These are phyloP conservation scores for Mediolabrus comicus DNA, from an alignment of 108 stramenopile genomes.

Conservation along the genomic window DNA sequence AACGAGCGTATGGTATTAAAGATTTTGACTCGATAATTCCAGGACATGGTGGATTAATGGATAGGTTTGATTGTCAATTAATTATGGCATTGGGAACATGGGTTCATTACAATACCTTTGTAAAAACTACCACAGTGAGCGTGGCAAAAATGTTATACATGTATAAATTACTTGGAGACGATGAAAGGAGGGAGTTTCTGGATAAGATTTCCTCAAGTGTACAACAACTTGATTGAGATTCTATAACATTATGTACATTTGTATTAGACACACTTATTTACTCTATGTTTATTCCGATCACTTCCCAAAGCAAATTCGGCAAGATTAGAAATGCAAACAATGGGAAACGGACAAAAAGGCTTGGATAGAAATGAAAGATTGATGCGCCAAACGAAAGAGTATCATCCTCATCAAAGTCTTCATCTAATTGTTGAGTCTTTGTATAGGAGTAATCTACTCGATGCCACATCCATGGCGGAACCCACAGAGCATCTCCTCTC, in stretches of 20 bases:
- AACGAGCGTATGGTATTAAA: conserved; percentile 91
- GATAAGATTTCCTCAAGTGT: conserved; percentile 41
- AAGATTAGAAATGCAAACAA: conserved; percentile 72
- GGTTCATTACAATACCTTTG: conserved; percentile 96
- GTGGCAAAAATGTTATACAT: conserved; percentile 83
- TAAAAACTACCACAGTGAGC: conserved; percentile 79
- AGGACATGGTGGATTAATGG: conserved; percentile 90
- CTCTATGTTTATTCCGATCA: conserved; percentile 62
- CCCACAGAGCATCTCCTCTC: conserved; percentile 76
- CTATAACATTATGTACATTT: no score
- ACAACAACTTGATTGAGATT: no score
- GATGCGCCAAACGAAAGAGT: conserved; percentile 71
- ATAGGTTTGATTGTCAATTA: conserved; percentile 98
- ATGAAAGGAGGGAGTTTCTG: conserved; percentile 49
- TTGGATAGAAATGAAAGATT: conserved; percentile 87
- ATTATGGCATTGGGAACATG: conserved; percentile 95
- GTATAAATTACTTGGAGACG: conserved; percentile 64
- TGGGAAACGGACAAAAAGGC: conserved; percentile 66
- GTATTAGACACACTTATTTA: no score
- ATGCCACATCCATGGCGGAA: conserved; percentile 92
- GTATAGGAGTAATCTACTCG: conserved; percentile 86
- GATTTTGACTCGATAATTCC: conserved; percentile 92
- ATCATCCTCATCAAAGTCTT: neutral
- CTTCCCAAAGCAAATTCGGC: conserved; percentile 72
- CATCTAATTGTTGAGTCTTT: neutral